A percentile compares a stretch with the other conserved stretches of the same genome.
phyloP scores from a whole-genome alignment of 2,329 filamentous ascomycete species.

The Clonostachys rosea region DNA sequence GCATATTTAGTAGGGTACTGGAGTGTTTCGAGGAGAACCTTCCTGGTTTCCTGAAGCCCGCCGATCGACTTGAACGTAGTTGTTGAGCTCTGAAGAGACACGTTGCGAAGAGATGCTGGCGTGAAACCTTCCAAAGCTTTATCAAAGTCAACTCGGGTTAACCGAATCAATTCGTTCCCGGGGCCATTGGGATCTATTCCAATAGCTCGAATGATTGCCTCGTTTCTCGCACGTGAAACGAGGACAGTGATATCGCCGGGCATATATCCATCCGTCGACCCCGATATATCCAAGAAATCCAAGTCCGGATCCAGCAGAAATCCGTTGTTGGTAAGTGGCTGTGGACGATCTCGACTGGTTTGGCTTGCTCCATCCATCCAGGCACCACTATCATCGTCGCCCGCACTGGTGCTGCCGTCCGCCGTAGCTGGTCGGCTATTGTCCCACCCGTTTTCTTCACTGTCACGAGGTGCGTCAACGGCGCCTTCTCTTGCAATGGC shows the following conservation, averaged over 20 bases:
- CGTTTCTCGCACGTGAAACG: constrained; percentile 82
- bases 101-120: constrained; percentile 88
- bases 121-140: constrained; percentile 88
- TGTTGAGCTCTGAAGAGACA: constrained; percentile 87
- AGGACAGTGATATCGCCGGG: constrained; percentile 86
- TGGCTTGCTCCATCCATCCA: constrained; percentile 72
- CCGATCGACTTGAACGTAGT: constrained; percentile 92
- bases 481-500: constrained; percentile 61
- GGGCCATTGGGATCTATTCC: constrained; percentile 34
- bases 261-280: constrained; percentile 97
- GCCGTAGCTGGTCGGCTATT: constrained; percentile 54
- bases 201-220: constrained; percentile 85
- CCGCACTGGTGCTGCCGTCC: constrained; percentile 38
- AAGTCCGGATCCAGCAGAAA: constrained; percentile 73
- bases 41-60: constrained; percentile 78
- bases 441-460: constrained; percentile 15
- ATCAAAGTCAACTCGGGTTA: constrained; percentile 74
- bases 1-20: constrained; percentile 98
- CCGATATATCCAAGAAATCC: constrained; percentile 89
- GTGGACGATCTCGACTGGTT: constrained; percentile 31
- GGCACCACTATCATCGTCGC: constrained; percentile 50
- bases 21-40: constrained; percentile 89
- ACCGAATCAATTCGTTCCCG: constrained; percentile 47
- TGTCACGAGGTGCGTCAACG: constrained; percentile 20
- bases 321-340: constrained; percentile 29